A percentile compares a stretch with the other conserved stretches of the same genome.
These are phyloP conservation scores for Raffaelea arxii DNA, from an alignment of 2,329 filamentous ascomycete genomes.

Conservation along the genomic window DNA sequence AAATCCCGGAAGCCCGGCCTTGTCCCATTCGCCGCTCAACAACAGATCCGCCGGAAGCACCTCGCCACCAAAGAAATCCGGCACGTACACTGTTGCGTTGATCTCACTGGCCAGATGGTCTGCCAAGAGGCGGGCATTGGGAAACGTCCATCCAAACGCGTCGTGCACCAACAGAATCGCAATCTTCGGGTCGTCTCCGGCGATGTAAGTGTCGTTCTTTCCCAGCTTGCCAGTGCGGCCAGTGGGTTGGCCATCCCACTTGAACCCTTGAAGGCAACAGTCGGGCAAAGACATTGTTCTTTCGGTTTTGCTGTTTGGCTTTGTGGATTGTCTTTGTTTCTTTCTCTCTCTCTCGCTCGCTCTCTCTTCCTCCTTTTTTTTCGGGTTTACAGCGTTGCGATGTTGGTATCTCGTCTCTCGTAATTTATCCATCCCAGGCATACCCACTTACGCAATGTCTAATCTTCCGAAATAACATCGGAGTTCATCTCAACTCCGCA, in stretches of 20 bases:
- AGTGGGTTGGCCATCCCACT: slow-evolving; percentile 26
- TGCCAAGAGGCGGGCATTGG: slow-evolving; percentile 37
- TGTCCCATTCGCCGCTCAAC: slow-evolving; percentile 15
- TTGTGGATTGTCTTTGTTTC: no score
- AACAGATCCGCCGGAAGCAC: slow-evolving; percentile 15
- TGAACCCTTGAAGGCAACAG: slow-evolving; percentile 27
- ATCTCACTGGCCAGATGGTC: slow-evolving; percentile 36
- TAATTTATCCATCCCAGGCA: no score
- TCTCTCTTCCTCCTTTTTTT: no score
- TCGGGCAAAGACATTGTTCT: slow-evolving; percentile 6
- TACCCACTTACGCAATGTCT: no score
- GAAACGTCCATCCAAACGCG: slow-evolving; percentile 38
- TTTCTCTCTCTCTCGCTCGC: no score
- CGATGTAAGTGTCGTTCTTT: slow-evolving; percentile 29
- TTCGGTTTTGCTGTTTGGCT: no score
- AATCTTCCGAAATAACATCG: no score
- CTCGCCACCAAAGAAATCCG: slow-evolving; percentile 35
- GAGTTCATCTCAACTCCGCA: no score
- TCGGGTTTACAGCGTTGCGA: no score
- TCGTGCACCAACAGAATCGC: slow-evolving; percentile 41
- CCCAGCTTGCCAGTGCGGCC: slow-evolving; percentile 29
- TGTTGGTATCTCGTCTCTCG: no score
- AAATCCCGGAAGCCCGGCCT: slow-evolving; percentile 28
- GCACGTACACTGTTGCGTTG: slow-evolving; percentile 34
- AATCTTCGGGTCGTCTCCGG: slow-evolving; percentile 24